Percentiles rank a stretch among this genome's conserved stretches.
Evolutionary conservation across 345 rosid species (phyloP).

Genomic region (Euphorbia tirucalli): DNA sequence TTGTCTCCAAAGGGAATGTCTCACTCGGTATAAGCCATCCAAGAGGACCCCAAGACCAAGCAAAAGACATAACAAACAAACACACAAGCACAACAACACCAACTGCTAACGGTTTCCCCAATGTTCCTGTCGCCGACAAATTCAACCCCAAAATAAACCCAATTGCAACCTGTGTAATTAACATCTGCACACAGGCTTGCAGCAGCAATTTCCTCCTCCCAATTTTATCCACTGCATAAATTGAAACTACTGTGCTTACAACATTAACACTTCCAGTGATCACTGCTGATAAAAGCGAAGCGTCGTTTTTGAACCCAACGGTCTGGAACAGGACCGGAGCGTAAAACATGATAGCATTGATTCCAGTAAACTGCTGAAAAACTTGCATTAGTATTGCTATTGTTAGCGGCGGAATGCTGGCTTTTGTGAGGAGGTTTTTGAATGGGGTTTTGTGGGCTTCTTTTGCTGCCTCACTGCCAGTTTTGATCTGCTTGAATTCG

Average conservation of each 20-base stretch:
- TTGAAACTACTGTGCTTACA: constrained; percentile 18
- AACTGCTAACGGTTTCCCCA: constrained; percentile 11
- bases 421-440: no score
- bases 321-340: no score
- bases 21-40: constrained; percentile 24
- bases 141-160: constrained; percentile 2
- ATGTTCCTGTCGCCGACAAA: constrained; percentile 7
- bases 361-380: no score
- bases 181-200: constrained; percentile 16
- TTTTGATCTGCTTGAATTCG: no score
- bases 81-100: constrained; percentile 16
- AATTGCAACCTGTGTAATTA: constrained; percentile 13
- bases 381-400: no score
- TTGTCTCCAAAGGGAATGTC: constrained; percentile 17
- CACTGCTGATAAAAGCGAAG: constrained; percentile 25
- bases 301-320: constrained; percentile 24
- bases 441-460: no score
- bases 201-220: constrained; percentile 21
- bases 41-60: constrained; percentile 27
- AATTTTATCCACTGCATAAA: constrained; percentile 17
- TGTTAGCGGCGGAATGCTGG: no score
- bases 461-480: no score
- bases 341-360: no score
- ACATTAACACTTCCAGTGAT: constrained; percentile 25
- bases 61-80: constrained; percentile 20